A percentile compares a stretch with the other conserved stretches of the same genome.
phyloP scores from a whole-genome alignment of 169 alveolate species.

The Plasmodium malariae region DNA sequence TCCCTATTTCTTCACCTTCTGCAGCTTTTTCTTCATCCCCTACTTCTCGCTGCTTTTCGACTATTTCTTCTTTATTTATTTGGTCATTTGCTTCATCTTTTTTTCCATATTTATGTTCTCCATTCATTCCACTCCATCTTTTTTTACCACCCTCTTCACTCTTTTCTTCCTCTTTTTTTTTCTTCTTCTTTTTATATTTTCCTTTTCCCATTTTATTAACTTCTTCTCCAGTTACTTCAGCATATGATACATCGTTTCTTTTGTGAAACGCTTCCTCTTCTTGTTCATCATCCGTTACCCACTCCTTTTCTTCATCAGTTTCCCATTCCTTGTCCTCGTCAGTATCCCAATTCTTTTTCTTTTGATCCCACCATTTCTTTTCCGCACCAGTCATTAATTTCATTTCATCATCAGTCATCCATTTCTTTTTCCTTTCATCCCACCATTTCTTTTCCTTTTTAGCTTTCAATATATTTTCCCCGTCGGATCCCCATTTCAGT shows the following conservation, averaged over 20 bases:
- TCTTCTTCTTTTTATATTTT: not conserved
- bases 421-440: not conserved
- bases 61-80: not conserved
- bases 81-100: not conserved
- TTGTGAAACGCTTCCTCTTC: not conserved
- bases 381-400: not conserved
- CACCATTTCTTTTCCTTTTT: not conserved
- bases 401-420: not conserved
- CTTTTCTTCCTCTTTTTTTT: not conserved
- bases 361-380: not conserved
- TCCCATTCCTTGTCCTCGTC: not conserved
- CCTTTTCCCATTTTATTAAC: not conserved
- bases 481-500: not conserved
- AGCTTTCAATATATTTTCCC: not conserved
- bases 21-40: not conserved
- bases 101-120: not conserved
- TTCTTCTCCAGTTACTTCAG: not conserved
- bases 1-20: not conserved
- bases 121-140: not conserved
- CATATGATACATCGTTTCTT: not conserved
- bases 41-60: no score
- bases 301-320: not conserved
- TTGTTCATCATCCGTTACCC: not conserved
- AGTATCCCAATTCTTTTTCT: no score
- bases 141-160: not conserved